Evolutionary conservation across 805 yeast genomes (phyloP).

Genomic region (Candida schatavii): DNA sequence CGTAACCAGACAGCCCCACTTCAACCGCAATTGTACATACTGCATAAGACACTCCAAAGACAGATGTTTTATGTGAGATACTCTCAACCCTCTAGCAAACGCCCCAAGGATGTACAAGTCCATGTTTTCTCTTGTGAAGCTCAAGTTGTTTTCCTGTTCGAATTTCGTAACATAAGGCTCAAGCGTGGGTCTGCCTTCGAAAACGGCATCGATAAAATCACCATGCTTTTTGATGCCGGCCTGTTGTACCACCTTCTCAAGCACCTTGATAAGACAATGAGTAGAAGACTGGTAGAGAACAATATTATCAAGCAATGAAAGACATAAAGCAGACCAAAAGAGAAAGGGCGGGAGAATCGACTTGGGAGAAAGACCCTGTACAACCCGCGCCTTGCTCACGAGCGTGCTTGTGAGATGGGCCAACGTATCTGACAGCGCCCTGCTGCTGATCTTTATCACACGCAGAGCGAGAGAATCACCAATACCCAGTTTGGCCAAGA

Average conservation of each 20-base stretch:
- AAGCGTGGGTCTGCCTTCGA: constrained; percentile 33
- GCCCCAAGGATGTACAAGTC: constrained; percentile 48
- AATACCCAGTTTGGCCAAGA: constrained; percentile 60
- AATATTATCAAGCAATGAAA: constrained; percentile 26
- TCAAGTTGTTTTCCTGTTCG: constrained; percentile 42
- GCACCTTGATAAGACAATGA: constrained; percentile 26
- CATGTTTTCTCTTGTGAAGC: constrained; percentile 44
- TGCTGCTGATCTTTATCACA: constrained; percentile 24
- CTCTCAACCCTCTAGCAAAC: constrained; percentile 54
- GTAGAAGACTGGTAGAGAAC: constrained; percentile 32
- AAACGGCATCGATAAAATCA: constrained; percentile 20
- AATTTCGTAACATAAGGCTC: constrained; percentile 39
- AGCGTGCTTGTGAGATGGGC: constrained; percentile 37
- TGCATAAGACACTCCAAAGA: constrained; percentile 45
- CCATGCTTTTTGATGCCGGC: constrained; percentile 14
- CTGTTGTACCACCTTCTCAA: constrained; percentile 23
- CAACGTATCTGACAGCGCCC: constrained; percentile 17
- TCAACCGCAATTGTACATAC: constrained; percentile 42
- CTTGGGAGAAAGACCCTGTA: constrained; percentile 44
- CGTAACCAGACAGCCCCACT: constrained; percentile 21
- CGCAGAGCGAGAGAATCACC: constrained; percentile 49
- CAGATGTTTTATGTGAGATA: constrained; percentile 52
- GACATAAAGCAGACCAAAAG: constrained; percentile 45
- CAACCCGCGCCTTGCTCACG: constrained; percentile 46
- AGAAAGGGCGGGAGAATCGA: constrained; percentile 47